Evolutionary conservation across 768 basidiomycete genomes (phyloP).

Genomic region (Psilocybe tampanensis): DNA sequence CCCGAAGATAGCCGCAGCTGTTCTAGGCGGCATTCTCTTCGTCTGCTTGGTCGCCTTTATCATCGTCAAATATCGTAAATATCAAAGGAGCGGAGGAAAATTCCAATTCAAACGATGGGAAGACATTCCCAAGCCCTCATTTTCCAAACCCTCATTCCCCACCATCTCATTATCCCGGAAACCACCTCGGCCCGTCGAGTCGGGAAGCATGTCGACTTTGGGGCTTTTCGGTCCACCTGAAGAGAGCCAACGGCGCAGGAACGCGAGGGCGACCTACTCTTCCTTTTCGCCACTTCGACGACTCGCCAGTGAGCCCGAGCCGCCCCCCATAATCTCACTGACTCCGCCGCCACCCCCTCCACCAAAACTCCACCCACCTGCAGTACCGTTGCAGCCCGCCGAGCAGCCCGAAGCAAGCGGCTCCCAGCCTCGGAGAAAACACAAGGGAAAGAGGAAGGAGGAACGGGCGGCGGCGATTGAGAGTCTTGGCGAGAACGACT

Average conservation of each 20-base stretch:
- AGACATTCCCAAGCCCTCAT: not conserved
- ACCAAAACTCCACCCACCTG: not conserved
- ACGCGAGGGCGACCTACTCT: not conserved
- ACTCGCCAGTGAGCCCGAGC: not conserved
- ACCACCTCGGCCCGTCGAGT: conserved; percentile 3
- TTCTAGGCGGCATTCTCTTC: conserved; percentile 12
- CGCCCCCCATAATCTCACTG: not conserved
- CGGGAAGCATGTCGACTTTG: conserved; percentile 3
- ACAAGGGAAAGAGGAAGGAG: not conserved
- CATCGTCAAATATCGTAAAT: conserved; percentile 6
- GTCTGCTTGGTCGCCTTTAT: conserved; percentile 13
- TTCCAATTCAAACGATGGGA: not conserved
- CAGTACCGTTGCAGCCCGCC: not conserved
- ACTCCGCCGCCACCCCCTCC: not conserved
- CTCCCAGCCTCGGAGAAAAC: conserved; percentile 2
- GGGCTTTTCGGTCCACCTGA: conserved; percentile 1
- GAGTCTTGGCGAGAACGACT: conserved; percentile 10
- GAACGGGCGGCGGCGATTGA: not conserved
- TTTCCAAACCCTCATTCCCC: no score
- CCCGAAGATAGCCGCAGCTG: conserved; percentile 14
- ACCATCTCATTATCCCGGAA: not conserved
- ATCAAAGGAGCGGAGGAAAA: not conserved
- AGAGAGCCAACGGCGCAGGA: not conserved
- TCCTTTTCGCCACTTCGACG: not conserved
- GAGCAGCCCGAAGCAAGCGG: conserved; percentile 8